Evolutionary conservation across 2,329 filamentous ascomycete genomes (phyloP).

Genomic region (Pseudophaeomoniella oleicola): DNA sequence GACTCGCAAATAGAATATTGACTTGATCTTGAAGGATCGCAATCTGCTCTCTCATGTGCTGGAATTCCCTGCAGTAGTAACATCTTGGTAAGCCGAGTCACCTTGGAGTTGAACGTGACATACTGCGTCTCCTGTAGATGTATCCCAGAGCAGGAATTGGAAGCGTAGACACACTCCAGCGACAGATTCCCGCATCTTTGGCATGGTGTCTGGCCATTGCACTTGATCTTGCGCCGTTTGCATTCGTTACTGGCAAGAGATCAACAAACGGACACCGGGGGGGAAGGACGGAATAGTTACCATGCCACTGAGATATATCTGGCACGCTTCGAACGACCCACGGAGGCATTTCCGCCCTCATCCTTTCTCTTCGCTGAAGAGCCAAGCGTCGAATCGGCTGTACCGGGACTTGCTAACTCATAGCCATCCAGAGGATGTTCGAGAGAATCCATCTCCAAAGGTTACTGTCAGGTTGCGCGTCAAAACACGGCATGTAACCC

Average conservation of each 20-base stretch:
- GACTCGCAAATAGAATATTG: slow-evolving; percentile 55
- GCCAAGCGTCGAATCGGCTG: neutral
- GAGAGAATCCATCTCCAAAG: neutral
- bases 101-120: slow-evolving; percentile 9
- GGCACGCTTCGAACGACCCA: slow-evolving; percentile 46
- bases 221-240: slow-evolving; percentile 52
- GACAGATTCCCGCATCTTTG: slow-evolving; percentile 50
- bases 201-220: slow-evolving; percentile 51
- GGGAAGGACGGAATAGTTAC: slow-evolving; percentile 20
- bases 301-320: slow-evolving; percentile 55
- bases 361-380: slow-evolving; percentile 23
- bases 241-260: slow-evolving; percentile 41
- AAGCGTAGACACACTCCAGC: slow-evolving; percentile 49
- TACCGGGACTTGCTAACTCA: neutral
- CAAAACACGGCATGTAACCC: no score
- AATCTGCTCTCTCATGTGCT: slow-evolving; percentile 62
- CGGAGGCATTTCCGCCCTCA: slow-evolving; percentile 14
- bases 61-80: slow-evolving; percentile 51
- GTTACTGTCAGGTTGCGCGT: no score
- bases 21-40: slow-evolving; percentile 70
- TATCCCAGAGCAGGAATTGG: slow-evolving; percentile 55
- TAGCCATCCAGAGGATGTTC: neutral
- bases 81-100: slow-evolving; percentile 5
- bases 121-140: slow-evolving; percentile 75
- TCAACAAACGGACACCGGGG: neutral